These are phyloP conservation scores for Carex littledalei DNA, from an alignment of 176 grass and related monocot genomes.

Conservation along the genomic window DNA sequence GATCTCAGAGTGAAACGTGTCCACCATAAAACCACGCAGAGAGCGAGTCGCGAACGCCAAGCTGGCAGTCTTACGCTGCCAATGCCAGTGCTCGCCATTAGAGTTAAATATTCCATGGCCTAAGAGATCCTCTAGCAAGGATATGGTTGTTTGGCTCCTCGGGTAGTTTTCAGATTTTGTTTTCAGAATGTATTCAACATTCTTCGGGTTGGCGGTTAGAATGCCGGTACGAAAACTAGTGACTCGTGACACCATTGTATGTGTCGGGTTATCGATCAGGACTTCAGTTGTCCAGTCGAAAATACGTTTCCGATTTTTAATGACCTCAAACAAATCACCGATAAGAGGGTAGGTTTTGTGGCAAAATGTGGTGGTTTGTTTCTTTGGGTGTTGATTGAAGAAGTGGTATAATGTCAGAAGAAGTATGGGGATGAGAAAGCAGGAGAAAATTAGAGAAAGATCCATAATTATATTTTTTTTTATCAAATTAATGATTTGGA, in stretches of 20 bases:
- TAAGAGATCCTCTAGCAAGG: constrained; percentile 42
- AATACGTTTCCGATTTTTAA: constrained; percentile 48
- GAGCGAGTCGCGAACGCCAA: constrained; percentile 50
- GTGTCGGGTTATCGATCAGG: constrained; percentile 16
- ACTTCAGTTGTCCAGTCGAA: constrained; percentile 44
- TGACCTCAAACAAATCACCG: constrained; percentile 32
- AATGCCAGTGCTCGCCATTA: constrained; percentile 51
- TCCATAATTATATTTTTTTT: constrained; percentile 34
- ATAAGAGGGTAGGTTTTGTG: constrained; percentile 38
- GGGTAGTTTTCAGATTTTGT: constrained; percentile 52
- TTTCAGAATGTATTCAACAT: constrained; percentile 48
- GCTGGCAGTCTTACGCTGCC: constrained; percentile 59
- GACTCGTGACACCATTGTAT: neutral
- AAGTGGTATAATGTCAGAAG: constrained; percentile 18
- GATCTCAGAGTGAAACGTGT: constrained; percentile 28
- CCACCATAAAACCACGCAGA: constrained; percentile 30
- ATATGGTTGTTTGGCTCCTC: constrained; percentile 25
- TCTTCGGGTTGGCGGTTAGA: constrained; percentile 46
- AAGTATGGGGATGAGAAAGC: constrained; percentile 4
- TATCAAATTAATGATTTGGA: neutral
- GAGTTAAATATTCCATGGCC: constrained; percentile 69
- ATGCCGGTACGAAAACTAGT: neutral
- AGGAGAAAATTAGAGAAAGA: neutral
- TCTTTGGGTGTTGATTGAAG: constrained; percentile 7
- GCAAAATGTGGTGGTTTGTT: constrained; percentile 7